These are phyloP conservation scores for Globisporangium sylvaticum DNA, from an alignment of 352 stramenopile species.

Conservation along the genomic window DNA sequence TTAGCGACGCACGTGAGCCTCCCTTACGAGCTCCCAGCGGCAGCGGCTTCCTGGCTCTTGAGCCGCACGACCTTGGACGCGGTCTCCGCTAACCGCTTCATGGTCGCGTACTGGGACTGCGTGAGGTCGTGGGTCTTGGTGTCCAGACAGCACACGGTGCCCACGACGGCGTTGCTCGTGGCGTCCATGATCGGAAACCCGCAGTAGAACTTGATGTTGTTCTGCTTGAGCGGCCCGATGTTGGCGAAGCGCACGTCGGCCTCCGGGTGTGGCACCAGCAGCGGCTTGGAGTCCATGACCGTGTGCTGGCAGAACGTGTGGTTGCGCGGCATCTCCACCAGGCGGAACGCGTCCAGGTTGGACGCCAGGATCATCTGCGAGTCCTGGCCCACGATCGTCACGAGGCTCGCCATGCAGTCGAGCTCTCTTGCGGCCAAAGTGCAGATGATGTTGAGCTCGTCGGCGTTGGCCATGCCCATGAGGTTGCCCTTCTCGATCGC, in stretches of 20 bases:
- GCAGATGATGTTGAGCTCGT: constrained; percentile 62
- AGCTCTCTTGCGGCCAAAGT: constrained; percentile 52
- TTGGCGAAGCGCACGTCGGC: constrained; percentile 49
- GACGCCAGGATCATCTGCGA: constrained; percentile 38
- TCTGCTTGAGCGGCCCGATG: constrained; percentile 15
- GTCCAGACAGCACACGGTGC: constrained; percentile 40
- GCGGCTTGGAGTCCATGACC: constrained; percentile 35
- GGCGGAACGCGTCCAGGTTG: constrained; percentile 21
- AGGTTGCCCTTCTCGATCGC: constrained; percentile 35
- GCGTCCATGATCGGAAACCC: constrained; percentile 26
- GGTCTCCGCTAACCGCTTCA: constrained; percentile 33
- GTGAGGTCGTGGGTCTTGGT: constrained; percentile 27
- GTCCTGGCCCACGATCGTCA: constrained; percentile 55
- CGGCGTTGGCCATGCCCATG: constrained; percentile 40
- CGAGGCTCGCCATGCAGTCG: constrained; percentile 40
- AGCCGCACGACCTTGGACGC: constrained; percentile 33
- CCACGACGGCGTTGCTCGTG: constrained; percentile 20
- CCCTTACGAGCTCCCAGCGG: not conserved
- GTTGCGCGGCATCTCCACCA: constrained; percentile 21
- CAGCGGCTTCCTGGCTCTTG: constrained; percentile 1
- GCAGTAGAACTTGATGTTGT: constrained; percentile 37
- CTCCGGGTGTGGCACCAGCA: constrained; percentile 50
- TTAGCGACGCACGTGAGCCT: not conserved
- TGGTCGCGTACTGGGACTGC: constrained; percentile 23
- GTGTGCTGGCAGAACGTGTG: constrained; percentile 33